Evolutionary conservation across 2,329 filamentous ascomycete species (phyloP).

Genomic region (Xylaria sp.): DNA sequence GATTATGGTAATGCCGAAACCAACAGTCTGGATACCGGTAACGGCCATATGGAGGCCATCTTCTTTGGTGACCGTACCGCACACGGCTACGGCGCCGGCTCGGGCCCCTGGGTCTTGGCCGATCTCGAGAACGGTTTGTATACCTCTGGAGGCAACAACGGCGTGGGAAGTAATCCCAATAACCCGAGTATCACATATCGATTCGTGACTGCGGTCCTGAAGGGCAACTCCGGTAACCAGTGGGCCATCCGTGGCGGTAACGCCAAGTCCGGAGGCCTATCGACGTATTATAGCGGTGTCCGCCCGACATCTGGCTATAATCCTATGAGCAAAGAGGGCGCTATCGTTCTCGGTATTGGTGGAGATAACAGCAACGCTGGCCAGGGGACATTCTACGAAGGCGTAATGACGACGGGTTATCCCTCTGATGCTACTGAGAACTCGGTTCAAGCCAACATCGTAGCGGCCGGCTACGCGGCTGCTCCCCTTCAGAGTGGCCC

Average conservation of each 20-base stretch:
- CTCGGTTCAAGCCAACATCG: constrained; percentile 69
- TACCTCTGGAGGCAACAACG: constrained; percentile 61
- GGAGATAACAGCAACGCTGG: constrained; percentile 71
- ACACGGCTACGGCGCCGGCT: constrained; percentile 65
- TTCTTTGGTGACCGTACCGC: constrained; percentile 63
- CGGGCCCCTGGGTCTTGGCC: constrained; percentile 75
- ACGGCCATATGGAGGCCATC: constrained; percentile 75
- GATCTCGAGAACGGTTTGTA: constrained; percentile 74
- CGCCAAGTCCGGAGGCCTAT: constrained; percentile 63
- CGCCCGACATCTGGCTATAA: constrained; percentile 67
- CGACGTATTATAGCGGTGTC: constrained; percentile 65
- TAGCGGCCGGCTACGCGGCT: constrained; percentile 67
- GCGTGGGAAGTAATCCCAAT: constrained; percentile 56
- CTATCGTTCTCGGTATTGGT: constrained; percentile 74
- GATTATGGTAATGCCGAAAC: constrained; percentile 69
- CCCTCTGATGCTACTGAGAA: constrained; percentile 69
- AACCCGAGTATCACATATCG: constrained; percentile 65
- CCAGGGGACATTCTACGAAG: constrained; percentile 74
- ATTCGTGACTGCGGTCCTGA: constrained; percentile 68
- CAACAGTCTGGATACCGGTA: constrained; percentile 63
- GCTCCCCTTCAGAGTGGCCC: constrained; percentile 59
- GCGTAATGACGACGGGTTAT: constrained; percentile 71
- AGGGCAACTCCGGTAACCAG: constrained; percentile 62
- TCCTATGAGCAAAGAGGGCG: constrained; percentile 72
- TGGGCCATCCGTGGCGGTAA: constrained; percentile 72